A percentile compares a stretch with the other conserved stretches of the same genome.
Conservation (phyloP, 352 stramenopile genomes). For the Pythium aristosporum region DNA sequence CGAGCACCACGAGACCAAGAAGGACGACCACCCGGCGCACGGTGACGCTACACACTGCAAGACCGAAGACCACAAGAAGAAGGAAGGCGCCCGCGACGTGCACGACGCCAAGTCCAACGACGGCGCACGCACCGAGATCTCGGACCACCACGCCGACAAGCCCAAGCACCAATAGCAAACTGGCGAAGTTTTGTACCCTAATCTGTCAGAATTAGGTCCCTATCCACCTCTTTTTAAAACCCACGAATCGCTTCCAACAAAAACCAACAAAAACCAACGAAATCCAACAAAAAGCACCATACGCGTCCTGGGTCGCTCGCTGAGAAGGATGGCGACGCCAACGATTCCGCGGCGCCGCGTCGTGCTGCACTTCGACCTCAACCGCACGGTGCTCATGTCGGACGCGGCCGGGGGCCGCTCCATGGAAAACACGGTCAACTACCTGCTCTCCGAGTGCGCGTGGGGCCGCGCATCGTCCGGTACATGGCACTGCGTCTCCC, state of each 20-base stretch:
- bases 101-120: conserved; percentile 20
- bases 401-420: conserved; percentile 82
- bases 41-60: too few relatives aligned
- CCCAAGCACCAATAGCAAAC: conserved; percentile 23
- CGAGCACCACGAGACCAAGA: conserved; percentile 2
- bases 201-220: conserved; percentile 11
- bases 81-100: not conserved
- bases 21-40: conserved; percentile 11
- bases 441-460: conserved; percentile 78
- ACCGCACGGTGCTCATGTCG: conserved; percentile 89
- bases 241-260: not conserved
- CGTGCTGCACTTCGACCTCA: conserved; percentile 88
- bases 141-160: conserved; percentile 28
- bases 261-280: not conserved
- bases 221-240: conserved; percentile 21
- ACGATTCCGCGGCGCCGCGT: conserved; percentile 35
- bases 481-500: conserved; percentile 64
- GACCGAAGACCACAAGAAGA: not conserved
- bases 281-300: not conserved
- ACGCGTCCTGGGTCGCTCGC: not conserved
- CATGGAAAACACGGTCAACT: conserved; percentile 89
- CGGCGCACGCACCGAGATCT: conserved; percentile 18
- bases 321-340: not conserved
- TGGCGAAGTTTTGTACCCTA: conserved; percentile 4
- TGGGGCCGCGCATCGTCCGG: conserved; percentile 49